Conservation (phyloP, 2,329 filamentous ascomycete genomes). For the Westerdykella sp. region DNA sequence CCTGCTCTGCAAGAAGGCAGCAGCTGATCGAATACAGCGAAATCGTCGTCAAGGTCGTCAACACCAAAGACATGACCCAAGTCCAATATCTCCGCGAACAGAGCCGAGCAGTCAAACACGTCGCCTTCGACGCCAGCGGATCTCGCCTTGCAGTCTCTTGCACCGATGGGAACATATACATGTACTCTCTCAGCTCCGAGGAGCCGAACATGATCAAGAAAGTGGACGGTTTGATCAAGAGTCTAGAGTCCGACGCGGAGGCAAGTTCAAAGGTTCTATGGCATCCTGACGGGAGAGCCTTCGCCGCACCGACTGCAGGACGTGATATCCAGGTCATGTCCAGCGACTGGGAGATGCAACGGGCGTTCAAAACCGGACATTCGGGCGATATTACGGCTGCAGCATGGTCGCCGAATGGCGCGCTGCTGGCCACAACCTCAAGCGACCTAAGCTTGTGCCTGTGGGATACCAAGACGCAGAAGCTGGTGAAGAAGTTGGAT, state of each 20-base stretch:
- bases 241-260: constrained; percentile 70
- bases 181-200: constrained; percentile 76
- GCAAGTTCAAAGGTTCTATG: constrained; percentile 69
- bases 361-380: constrained; percentile 71
- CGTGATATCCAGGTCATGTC: constrained; percentile 77
- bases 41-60: constrained; percentile 82
- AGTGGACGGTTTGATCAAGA: constrained; percentile 78
- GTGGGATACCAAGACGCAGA: constrained; percentile 88
- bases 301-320: constrained; percentile 76
- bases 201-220: constrained; percentile 76
- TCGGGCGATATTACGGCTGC: constrained; percentile 77
- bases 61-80: constrained; percentile 67
- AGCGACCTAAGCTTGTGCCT: constrained; percentile 60
- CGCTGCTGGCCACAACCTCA: constrained; percentile 65
- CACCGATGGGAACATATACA: constrained; percentile 80
- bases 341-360: constrained; percentile 85
- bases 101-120: constrained; percentile 78
- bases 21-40: constrained; percentile 50
- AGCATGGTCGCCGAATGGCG: constrained; percentile 92
- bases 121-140: constrained; percentile 79
- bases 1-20: not conserved
- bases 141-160: constrained; percentile 73
- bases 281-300: constrained; percentile 92
- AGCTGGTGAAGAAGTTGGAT: constrained; percentile 68
- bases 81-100: constrained; percentile 79